Evolutionary conservation across 1,284 basidiomycete genomes (phyloP).

Genomic region (Coniophora puteana): DNA sequence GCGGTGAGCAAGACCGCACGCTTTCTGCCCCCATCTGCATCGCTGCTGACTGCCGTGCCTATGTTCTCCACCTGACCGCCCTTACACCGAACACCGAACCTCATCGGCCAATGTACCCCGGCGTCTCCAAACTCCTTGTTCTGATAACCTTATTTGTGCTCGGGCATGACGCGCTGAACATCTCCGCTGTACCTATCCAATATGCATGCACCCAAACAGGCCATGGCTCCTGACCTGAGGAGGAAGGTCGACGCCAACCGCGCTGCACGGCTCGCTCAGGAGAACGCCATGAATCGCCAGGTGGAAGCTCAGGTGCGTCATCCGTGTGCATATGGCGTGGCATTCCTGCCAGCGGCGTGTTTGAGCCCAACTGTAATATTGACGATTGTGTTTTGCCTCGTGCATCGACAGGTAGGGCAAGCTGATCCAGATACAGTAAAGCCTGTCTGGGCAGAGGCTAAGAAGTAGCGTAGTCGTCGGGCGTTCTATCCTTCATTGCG

Average conservation of each 20-base stretch:
- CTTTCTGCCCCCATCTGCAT: neutral
- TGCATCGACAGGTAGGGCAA: slow-evolving; percentile 13
- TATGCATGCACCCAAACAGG: slow-evolving; percentile 31
- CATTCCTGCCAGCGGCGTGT: neutral
- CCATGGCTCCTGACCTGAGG: slow-evolving; percentile 64
- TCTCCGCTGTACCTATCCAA: too few species aligned
- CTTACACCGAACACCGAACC: slow-evolving; percentile 1
- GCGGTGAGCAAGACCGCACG: slow-evolving; percentile 25
- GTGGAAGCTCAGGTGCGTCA: slow-evolving; percentile 49
- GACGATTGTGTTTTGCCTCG: neutral
- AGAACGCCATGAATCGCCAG: slow-evolving; percentile 52
- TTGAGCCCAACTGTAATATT: neutral
- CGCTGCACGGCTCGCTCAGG: slow-evolving; percentile 50
- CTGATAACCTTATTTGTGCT: slow-evolving; percentile 1
- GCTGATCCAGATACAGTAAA: slow-evolving; percentile 45
- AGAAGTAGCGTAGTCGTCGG: slow-evolving; percentile 10
- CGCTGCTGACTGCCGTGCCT: neutral
- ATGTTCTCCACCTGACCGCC: neutral
- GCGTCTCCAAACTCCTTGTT: slow-evolving; percentile 2
- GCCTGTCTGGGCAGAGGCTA: slow-evolving; percentile 46
- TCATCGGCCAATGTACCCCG: neutral
- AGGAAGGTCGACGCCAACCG: slow-evolving; percentile 64
- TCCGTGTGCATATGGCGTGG: neutral
- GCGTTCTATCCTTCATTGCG: neutral
- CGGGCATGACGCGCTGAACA: too few species aligned